Conservation (phyloP, 2,329 filamentous ascomycete genomes). For the Nemania sp. region DNA sequence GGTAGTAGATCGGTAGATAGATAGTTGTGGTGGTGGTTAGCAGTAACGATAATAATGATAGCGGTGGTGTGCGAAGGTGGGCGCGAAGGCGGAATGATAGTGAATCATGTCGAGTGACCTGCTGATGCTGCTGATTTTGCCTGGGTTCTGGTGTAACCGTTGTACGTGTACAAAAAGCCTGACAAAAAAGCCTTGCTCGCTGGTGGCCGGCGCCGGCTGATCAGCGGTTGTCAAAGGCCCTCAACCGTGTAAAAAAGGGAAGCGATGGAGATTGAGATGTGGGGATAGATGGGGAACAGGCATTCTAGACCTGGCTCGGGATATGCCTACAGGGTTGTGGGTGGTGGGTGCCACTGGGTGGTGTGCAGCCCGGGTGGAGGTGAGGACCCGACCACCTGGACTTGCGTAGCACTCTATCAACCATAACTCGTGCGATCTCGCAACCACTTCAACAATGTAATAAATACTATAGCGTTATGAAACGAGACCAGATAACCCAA, state of each 20-base stretch:
- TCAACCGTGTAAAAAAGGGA: conserved; percentile 17
- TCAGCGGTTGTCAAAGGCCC: conserved; percentile 34
- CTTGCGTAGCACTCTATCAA: neutral
- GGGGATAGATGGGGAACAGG: conserved; percentile 28
- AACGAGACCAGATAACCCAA: too few relatives aligned
- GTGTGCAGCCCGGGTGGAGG: conserved; percentile 1
- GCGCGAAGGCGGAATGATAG: conserved; percentile 5
- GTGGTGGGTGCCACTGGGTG: neutral
- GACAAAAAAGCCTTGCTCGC: neutral
- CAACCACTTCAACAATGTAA: neutral
- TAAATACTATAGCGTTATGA: neutral
- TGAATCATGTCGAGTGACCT: conserved; percentile 32
- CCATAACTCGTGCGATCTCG: too few relatives aligned
- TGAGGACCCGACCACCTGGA: conserved; percentile 25
- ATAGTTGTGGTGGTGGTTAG: conserved; percentile 22
- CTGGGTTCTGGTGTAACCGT: conserved; percentile 6
- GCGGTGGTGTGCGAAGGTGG: conserved; percentile 14
- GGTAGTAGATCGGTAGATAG: too few relatives aligned
- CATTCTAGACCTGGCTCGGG: conserved; percentile 31
- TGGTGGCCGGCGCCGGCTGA: conserved; percentile 29
- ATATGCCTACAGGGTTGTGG: conserved; percentile 1
- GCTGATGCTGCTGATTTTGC: conserved; percentile 11
- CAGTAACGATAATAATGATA: conserved; percentile 7
- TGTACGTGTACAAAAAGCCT: conserved; percentile 32
- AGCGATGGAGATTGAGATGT: conserved; percentile 26